Evolutionary conservation across 2,329 filamentous ascomycete genomes (phyloP), one percentile per base, ranked within the genome.

Genomic region (Ascochyta pisi): DNA sequence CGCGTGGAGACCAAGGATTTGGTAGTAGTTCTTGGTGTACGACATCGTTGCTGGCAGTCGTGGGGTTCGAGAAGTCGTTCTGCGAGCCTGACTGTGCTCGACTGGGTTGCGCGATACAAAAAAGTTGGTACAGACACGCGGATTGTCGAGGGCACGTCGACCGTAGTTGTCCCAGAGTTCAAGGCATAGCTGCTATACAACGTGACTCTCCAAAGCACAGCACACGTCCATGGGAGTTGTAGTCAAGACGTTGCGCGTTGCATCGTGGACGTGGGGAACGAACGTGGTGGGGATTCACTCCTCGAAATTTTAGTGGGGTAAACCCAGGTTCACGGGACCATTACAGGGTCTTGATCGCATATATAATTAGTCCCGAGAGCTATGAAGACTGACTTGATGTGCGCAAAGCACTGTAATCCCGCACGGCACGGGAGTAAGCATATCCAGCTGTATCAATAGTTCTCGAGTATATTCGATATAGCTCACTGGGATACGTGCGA

Each of bases 11-110:
- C 61, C 57, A 23, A 74, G 66, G 37, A 70, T 58, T 12, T 52
- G 43, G 56, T 74, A 74, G 64, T 71, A 71, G 45, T 73, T 60
- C 42, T 70, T 68, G 4, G 63, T 67, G 50, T 70, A 71, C 6
- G 58, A 33, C 65, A 68, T 68, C 23, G 40, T 15, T 47, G 22
- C 23, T 35, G 34, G 40, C 19, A 16, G 15, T 19, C 37, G 8
- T 40, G 5, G 4, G 8, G 12, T 13, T 23, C 22, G 16, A 19
- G 12, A 22, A 33, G 24, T 23, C 6, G 35, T 6, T 22, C 19
- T 27, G 37, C 34, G 47, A 8, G 37, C 29, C 8, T 45, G 27
- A 10, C 33, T 34, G 13, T 7, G 27, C 15, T 29, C 27, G 26
- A 26, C 27, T 29, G 8, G 7, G 27, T 9, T 29, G 27, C 13